A percentile compares a stretch with the other conserved stretches of the same genome.
Conservation (phyloP, 2,329 filamentous ascomycete genomes). For the Penicillium brevicompactum region DNA sequence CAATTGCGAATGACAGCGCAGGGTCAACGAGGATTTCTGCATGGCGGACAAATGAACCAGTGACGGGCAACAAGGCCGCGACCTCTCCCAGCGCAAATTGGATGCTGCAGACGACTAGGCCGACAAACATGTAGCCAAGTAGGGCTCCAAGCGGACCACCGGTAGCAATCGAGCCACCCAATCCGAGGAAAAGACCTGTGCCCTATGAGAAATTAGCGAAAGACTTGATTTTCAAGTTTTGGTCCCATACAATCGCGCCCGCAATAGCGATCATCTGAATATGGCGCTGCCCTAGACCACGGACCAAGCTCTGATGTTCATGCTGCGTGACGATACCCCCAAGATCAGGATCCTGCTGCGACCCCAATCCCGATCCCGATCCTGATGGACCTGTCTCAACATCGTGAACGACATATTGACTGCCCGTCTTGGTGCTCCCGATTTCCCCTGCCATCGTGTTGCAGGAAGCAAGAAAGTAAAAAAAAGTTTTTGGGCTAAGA, state of each 20-base stretch:
- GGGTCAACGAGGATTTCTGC: conserved; percentile 56
- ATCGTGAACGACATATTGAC: conserved; percentile 19
- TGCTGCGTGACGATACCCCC: conserved; percentile 30
- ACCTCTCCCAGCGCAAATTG: conserved; percentile 56
- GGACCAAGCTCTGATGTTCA: conserved; percentile 53
- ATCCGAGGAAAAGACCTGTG: conserved; percentile 56
- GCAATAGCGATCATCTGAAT: conserved; percentile 49
- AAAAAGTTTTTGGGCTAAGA: conserved; percentile 10
- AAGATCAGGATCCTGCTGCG: neutral
- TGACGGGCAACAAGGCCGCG: conserved; percentile 54
- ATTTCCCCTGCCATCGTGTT: conserved; percentile 15
- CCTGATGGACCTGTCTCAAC: conserved; percentile 4
- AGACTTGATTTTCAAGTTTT: neutral
- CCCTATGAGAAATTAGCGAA: conserved; percentile 25
- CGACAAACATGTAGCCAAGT: conserved; percentile 53
- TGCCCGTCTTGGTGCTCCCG: conserved; percentile 14
- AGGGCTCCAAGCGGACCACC: conserved; percentile 55
- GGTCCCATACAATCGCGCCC: conserved; percentile 42
- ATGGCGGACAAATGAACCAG: conserved; percentile 54
- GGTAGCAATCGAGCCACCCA: conserved; percentile 53
- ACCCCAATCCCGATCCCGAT: neutral
- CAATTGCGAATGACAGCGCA: conserved; percentile 51
- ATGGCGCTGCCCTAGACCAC: conserved; percentile 48
- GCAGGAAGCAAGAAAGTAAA: neutral
- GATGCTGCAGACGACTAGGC: conserved; percentile 53